Evolutionary conservation across 768 basidiomycete genomes (phyloP).

Genomic region (Daedalea quercina): DNA sequence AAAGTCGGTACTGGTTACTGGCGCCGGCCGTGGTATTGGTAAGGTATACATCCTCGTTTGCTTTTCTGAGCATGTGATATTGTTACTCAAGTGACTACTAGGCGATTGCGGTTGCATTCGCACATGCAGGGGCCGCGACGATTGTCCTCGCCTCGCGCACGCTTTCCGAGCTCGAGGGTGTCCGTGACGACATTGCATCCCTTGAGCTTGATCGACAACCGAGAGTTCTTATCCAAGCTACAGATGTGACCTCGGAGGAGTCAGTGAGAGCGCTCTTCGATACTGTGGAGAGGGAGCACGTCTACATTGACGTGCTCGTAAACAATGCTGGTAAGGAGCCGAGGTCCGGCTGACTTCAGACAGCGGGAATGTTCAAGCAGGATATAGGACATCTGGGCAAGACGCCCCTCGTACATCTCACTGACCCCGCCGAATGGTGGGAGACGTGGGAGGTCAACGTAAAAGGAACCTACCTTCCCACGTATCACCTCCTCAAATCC

Average conservation of each 20-base stretch:
- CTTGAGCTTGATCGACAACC: background rate
- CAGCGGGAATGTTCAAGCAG: background rate
- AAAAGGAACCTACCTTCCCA: conserved; percentile 25
- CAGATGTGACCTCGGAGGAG: background rate
- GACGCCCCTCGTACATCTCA: conserved; percentile 22
- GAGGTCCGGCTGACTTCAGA: background rate
- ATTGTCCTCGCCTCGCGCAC: background rate
- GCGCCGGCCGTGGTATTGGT: background rate
- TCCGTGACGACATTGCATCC: background rate
- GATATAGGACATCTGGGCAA: conserved; percentile 7
- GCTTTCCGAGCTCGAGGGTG: background rate
- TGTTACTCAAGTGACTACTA: background rate
- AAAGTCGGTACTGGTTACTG: background rate
- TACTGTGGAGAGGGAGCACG: background rate
- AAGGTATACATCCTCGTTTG: background rate
- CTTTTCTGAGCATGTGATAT: background rate
- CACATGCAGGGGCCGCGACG: background rate
- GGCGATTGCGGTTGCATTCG: background rate
- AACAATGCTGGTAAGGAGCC: background rate
- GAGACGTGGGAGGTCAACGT: conserved; percentile 36
- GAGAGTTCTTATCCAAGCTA: background rate
- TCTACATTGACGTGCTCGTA: background rate
- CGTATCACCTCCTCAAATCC: background rate
- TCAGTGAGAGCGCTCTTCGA: background rate
- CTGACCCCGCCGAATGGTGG: conserved; percentile 26